A percentile compares a stretch with the other conserved stretches of the same genome.
These are phyloP conservation scores for Brassica balearica DNA, from an alignment of 441 rosid species.

Conservation along the genomic window DNA sequence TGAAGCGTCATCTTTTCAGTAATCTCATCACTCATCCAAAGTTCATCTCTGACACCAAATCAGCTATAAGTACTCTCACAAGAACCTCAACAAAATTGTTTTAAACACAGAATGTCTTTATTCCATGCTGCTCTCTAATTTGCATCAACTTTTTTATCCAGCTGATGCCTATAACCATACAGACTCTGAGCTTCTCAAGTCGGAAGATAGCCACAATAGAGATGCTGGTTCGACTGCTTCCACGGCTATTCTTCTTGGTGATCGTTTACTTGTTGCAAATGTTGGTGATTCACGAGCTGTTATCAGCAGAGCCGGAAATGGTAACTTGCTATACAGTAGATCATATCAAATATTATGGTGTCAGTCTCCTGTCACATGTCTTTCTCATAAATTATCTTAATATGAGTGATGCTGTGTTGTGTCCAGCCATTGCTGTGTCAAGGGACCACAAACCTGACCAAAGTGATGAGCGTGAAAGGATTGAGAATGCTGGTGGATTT, in stretches of 20 bases:
- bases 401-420: background rate
- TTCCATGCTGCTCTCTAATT: slow-evolving; percentile 28
- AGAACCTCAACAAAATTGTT: slow-evolving; percentile 41
- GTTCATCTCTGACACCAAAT: slow-evolving; percentile 86
- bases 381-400: background rate
- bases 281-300: slow-evolving; percentile 98
- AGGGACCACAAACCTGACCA: slow-evolving; percentile 97
- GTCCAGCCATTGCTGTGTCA: slow-evolving; percentile 89
- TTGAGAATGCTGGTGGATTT: slow-evolving; percentile 98
- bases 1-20: slow-evolving; percentile 87
- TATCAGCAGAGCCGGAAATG: slow-evolving; percentile 85
- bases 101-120: background rate
- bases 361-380: background rate
- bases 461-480: slow-evolving; percentile 88
- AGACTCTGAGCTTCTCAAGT: slow-evolving; percentile 84
- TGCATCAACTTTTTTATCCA: slow-evolving; percentile 38
- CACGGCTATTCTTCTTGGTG: slow-evolving; percentile 88
- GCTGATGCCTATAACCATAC: slow-evolving; percentile 89
- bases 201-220: slow-evolving; percentile 78
- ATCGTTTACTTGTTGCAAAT: slow-evolving; percentile 91
- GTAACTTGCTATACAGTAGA: slow-evolving; percentile 45
- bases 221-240: slow-evolving; percentile 99
- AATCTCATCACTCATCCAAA: slow-evolving; percentile 90
- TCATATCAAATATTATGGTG: background rate
- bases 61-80: slow-evolving; percentile 71